Base-by-base conservation (phyloP, 441 rosid species). In the Cnidoscolus chayamansa region DNA sequence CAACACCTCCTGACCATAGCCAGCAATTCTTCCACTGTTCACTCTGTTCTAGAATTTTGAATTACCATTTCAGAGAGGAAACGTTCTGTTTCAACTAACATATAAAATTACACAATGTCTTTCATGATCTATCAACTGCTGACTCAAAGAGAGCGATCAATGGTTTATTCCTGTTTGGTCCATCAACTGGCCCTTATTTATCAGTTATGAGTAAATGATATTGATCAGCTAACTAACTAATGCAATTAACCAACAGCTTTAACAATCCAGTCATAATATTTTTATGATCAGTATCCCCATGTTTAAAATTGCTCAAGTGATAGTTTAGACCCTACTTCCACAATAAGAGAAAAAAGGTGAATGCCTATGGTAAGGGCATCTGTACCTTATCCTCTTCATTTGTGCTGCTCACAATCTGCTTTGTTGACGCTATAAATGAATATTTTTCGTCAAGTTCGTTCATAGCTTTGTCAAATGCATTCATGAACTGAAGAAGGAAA, bases 391-490 rank as follows among this genome's bases (percentile, higher is more conserved):
- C 89, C 72, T 88, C 84, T 59, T 91, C 94, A 53, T 80, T 72
- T 25, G 86, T 72, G 80, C 90, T 82, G 88, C 94, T 91, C 76
- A 91, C 90, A 69, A 91, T 83, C 82, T 88, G 94, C 76, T 88
- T 89, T 35, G 86, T 71, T 49, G 94, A 89, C 70, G 91, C 80
- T 57, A 91, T 85, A 74, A 89, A 81, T n/a, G 85, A 74, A 75
- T 83, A 86, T 63, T 82, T 86, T 51, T 91, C 91, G 78, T 88
- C 94, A 75, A 91, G 91, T 74, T 74, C 71, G 78, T 91, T 83
- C 93, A 91, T 89, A 47, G 94, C 94, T 78, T 73, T 63, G 77
- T 89, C 91, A 84, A 91, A 91, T 65, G 81, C 91, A 80, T 86
- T 85, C 94, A 91, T 63, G 84, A 88, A 89, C 97, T 88, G 86